A percentile compares a stretch with the other conserved stretches of the same genome.
phyloP scores from a whole-genome alignment of 345 rosid species.

The Brassica nigra region DNA sequence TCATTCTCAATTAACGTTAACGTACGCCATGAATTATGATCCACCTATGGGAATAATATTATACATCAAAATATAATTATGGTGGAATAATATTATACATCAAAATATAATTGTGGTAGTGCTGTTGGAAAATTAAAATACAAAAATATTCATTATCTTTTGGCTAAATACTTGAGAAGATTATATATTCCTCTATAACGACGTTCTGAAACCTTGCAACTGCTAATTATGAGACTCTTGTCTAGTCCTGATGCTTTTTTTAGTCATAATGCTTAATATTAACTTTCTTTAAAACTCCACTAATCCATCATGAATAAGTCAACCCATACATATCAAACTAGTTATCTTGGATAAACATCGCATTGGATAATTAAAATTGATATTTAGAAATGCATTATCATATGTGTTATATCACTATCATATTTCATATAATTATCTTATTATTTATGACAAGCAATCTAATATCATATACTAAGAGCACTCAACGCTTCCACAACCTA shows the following conservation, averaged over 20 bases:
- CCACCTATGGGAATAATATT: constrained; percentile 12
- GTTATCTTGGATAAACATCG: background rate
- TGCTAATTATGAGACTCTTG: background rate
- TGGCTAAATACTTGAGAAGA: constrained; percentile 33
- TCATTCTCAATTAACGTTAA: constrained; percentile 8
- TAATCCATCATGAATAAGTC: background rate
- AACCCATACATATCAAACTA: background rate
- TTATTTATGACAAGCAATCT: background rate
- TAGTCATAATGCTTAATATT: background rate
- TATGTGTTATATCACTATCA: background rate
- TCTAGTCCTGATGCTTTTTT: background rate
- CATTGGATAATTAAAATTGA: background rate
- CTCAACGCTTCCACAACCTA: too few species aligned
- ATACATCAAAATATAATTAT: background rate
- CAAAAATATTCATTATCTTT: constrained; percentile 7
- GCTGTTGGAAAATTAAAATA: background rate
- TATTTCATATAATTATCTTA: background rate
- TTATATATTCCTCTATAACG: constrained; percentile 30
- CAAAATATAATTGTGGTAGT: constrained; percentile 8
- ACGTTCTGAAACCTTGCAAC: constrained; percentile 29
- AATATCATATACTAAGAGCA: background rate
- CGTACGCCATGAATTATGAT: constrained; percentile 10
- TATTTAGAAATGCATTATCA: background rate
- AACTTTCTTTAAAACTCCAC: constrained; percentile 10
- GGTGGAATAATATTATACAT: constrained; percentile 14